Base-by-base conservation (phyloP, 2,329 filamentous ascomycete genomes). In the Trichoderma polysporum region DNA sequence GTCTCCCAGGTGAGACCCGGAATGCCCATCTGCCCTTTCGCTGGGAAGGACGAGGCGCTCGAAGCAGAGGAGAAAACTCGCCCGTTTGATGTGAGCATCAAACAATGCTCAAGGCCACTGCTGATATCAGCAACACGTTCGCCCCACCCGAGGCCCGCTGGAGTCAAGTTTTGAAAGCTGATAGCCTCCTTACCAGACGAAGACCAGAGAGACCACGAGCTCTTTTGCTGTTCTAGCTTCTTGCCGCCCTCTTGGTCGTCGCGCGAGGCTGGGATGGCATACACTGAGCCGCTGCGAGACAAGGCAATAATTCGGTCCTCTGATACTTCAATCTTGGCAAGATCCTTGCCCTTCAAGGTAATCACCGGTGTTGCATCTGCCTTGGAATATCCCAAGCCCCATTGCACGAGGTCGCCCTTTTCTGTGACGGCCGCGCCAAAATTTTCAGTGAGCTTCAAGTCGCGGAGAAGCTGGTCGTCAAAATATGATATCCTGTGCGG, bases 401-500 rank as follows among this genome's bases (percentile, higher is more conserved):
- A 99, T 80, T 98, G 94, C 13, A 97, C 83, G 52, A 99, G 78
- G 76, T 98, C 91, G 4, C 95, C 95, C 69, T 90, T 89, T 76
- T 97, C 94, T 4, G 90, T 90, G 47, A 98, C 90, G 10, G 95
- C 95, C 4, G 89, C 94, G 9, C 92, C 95, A 75, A 96, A 94
- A 47, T 88, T 87, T 63, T 88, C 85, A 68, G 93, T 92, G 58
- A 98, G 80, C 80, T 97, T 97, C 70, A 98, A 82, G 75, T 97
- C 95, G 57, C 94, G 86, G 49, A 99, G 82, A 17, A 97, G 78
- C 77, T 92, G 87, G 33, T 90, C 91, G 74, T 98, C 89, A 74
- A 99, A 98, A 78, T 90, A 95, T 0, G 85, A 72, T 73, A 98
- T 88, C 68, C 93, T 86, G 67, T 90, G 84, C 15, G 95, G 94